A percentile compares a stretch with the other conserved stretches of the same genome.
Conservation (phyloP, 2,329 filamentous ascomycete species). For the Diplodia sapinea region DNA sequence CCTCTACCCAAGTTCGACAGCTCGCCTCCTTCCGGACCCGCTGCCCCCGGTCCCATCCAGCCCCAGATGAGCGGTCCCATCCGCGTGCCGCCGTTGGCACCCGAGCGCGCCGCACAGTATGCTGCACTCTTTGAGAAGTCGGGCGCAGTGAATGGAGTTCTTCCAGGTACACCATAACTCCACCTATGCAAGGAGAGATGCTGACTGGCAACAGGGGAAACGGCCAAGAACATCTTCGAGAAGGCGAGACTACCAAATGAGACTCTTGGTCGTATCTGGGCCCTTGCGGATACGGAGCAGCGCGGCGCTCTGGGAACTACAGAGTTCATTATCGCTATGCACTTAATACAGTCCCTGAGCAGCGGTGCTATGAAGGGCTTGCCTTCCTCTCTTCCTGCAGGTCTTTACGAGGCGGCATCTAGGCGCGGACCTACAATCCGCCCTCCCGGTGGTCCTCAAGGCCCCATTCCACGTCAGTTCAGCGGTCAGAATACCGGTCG, state of each 20-base stretch:
- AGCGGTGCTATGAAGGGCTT: constrained; percentile 78
- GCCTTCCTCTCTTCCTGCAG: constrained; percentile 79
- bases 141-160: constrained; percentile 73
- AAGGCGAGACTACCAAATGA: constrained; percentile 90
- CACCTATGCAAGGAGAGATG: background rate
- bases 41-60: constrained; percentile 57
- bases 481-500: constrained; percentile 66
- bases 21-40: constrained; percentile 55
- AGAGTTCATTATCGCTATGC: constrained; percentile 98
- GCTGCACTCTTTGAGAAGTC: constrained; percentile 89
- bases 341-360: constrained; percentile 90
- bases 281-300: constrained; percentile 90
- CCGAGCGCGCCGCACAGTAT: constrained; percentile 91
- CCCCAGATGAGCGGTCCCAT: constrained; percentile 62
- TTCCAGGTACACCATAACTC: constrained; percentile 62
- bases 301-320: constrained; percentile 83
- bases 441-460: constrained; percentile 56
- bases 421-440: constrained; percentile 58
- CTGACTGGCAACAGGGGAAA: constrained; percentile 64
- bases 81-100: constrained; percentile 84
- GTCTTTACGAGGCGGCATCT: constrained; percentile 87
- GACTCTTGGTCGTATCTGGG: constrained; percentile 93
- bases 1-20: constrained; percentile 94
- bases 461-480: constrained; percentile 81
- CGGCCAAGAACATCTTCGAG: constrained; percentile 93